Evolutionary conservation across 2,329 filamentous ascomycete genomes (phyloP), one percentile per base, ranked within the genome.

Genomic region (Talaromyces sp.): DNA sequence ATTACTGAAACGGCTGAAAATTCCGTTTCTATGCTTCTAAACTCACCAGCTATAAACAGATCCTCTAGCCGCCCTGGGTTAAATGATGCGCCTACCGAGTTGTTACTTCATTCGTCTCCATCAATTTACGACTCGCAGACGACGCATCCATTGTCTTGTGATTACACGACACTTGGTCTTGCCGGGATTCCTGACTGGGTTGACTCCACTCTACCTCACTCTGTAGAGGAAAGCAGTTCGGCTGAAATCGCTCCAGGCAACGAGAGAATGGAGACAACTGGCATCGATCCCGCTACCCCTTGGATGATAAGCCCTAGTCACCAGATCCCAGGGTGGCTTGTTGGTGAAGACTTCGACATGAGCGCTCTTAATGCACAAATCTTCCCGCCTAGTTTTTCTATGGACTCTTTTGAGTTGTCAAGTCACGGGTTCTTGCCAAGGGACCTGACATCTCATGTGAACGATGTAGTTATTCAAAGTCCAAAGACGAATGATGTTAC

Each of bases 291-390:
- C 13, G 14, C 38, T 1, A 57, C 32, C n/a, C 38, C 38, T 24
- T 62, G 63, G 62, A 46, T 54, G 13, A 57, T 65, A 38, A 53
- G 60, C 24, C 26, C 43, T 4, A 55, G 35, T 19, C 52, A 56
- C 3, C 62, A 66, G 35, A 53, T 61, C 4, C 65, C 67, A 3
- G 56, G 61, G 1, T 68, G 66, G 66, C 46, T 69, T 19, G 65
- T 64, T 5, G 58, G 59, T 21, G 66, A 69, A 5, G 56, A 68
- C 21, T 69, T 69, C 50, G 65, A 69, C 38, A 21, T 68, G 8
- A 56, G 63, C 52, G 66, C 63, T 10, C 43, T 69, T 3, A 68
- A 66, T 61, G 61, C 63, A 2, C 58, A 58, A 4, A 51, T 60
- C 51, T 32, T 58, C 56, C 4, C 59, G 35, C 55, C 58, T 35